A percentile compares a stretch with the other conserved stretches of the same genome.
Conservation (phyloP, 73 alveolate species). For the Symbiodinium natans region DNA sequence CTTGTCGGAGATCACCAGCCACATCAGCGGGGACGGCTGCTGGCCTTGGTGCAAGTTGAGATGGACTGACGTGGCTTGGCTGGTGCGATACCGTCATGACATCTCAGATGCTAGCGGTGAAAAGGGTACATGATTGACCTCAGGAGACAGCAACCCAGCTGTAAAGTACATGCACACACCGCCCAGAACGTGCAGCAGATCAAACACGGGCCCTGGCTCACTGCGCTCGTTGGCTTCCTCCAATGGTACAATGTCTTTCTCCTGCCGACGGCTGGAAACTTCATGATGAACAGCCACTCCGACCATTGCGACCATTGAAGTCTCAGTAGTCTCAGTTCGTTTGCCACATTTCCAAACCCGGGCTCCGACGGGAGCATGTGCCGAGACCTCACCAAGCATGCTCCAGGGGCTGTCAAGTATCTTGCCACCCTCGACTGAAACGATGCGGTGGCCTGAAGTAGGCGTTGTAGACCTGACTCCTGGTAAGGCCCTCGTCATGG, state of each 20-base stretch:
- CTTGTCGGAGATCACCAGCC: slow-evolving; percentile 77
- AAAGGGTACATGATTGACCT: slow-evolving; percentile 86
- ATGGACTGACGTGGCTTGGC: not conserved
- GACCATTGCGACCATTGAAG: too few relatives aligned
- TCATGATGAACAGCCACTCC: too few relatives aligned
- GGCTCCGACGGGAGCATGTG: slow-evolving; percentile 69
- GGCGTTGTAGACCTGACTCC: slow-evolving; percentile 74
- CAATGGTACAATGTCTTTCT: slow-evolving; percentile 30
- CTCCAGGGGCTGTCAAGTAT: not conserved
- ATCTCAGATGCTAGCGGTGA: slow-evolving; percentile 19
- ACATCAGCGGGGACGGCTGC: slow-evolving; percentile 67
- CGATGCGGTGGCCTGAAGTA: slow-evolving; percentile 26
- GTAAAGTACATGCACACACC: not conserved
- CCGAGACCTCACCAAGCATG: slow-evolving; percentile 34
- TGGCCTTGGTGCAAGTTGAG: not conserved
- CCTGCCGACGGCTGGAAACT: too few relatives aligned
- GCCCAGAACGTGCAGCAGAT: not conserved
- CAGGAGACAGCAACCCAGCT: too few relatives aligned
- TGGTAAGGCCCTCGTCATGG: slow-evolving; percentile 61
- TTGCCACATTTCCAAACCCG: not conserved
- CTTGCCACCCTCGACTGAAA: not conserved
- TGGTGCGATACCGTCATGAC: not conserved
- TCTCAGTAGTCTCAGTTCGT: too few relatives aligned
- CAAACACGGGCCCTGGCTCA: slow-evolving; percentile 15
- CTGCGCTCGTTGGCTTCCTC: slow-evolving; percentile 78